Percentiles rank a stretch among this genome's conserved stretches.
Conservation (phyloP, 2,329 filamentous ascomycete species). For the Venturiaceae sp. region DNA sequence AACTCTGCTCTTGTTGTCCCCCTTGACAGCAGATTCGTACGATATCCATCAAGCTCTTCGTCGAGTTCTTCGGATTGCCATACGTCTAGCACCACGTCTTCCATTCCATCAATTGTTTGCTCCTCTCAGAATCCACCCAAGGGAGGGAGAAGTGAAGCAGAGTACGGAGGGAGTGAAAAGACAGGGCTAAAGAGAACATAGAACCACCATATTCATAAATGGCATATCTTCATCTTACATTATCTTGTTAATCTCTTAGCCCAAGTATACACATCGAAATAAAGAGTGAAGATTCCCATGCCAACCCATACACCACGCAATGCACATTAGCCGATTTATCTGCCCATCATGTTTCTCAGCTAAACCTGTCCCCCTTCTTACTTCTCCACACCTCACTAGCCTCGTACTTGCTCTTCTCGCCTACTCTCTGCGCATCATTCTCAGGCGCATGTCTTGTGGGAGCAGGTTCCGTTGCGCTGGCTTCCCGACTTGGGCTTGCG, state of each 20-base stretch:
- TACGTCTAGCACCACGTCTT: too few relatives aligned
- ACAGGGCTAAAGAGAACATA: not conserved
- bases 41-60: too few relatives aligned
- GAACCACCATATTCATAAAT: not conserved
- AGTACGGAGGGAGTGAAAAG: not conserved
- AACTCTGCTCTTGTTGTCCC: too few relatives aligned
- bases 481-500: slow-evolving; percentile 59
- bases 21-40: too few relatives aligned
- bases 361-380: slow-evolving; percentile 77
- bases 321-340: not conserved
- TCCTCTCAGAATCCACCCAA: too few relatives aligned
- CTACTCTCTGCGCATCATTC: slow-evolving; percentile 54
- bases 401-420: slow-evolving; percentile 87
- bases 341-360: not conserved
- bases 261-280: not conserved
- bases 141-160: not conserved
- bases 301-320: not conserved
- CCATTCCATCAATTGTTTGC: too few relatives aligned
- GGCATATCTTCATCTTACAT: not conserved
- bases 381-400: slow-evolving; percentile 64
- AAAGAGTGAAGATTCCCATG: not conserved
- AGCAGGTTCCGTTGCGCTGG: slow-evolving; percentile 63
- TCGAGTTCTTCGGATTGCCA: too few relatives aligned
- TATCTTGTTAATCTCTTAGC: not conserved
- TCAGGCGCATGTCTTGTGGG: slow-evolving; percentile 72